Conservation (phyloP, 148 eudicot genomes). For the Rhododendron ovatum region DNA sequence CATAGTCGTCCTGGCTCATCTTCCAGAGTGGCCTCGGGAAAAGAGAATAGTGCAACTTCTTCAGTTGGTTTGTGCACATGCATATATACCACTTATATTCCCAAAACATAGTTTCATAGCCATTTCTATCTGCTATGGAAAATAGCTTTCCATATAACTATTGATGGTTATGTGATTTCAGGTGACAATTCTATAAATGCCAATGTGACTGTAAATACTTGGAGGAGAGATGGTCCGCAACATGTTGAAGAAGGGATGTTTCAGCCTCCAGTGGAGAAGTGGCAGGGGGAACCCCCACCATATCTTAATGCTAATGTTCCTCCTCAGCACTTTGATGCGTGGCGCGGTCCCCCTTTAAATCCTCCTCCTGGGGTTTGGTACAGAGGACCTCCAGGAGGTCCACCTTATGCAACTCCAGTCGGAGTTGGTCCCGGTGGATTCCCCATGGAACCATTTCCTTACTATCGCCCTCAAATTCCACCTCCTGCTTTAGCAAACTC, state of each 20-base stretch:
- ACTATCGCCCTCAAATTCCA: constrained; percentile 66
- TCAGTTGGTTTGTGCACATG: constrained; percentile 39
- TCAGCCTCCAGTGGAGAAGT: constrained; percentile 59
- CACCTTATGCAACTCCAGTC: constrained; percentile 63
- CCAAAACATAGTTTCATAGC: not conserved
- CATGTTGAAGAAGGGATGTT: constrained; percentile 40
- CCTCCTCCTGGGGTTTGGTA: constrained; percentile 73
- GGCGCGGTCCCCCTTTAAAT: constrained; percentile 84
- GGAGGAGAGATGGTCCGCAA: constrained; percentile 57
- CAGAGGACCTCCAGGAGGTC: constrained; percentile 79
- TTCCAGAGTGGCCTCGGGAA: constrained; percentile 30
- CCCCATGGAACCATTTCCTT: constrained; percentile 82
- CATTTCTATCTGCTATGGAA: not conserved
- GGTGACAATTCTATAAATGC: constrained; percentile 31
- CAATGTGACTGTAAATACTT: constrained; percentile 33
- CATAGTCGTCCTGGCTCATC: constrained; percentile 58
- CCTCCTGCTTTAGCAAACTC: constrained; percentile 58
- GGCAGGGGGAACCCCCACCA: constrained; percentile 71
- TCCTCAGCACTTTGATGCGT: constrained; percentile 72
- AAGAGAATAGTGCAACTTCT: constrained; percentile 33
- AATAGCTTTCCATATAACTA: not conserved
- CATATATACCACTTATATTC: not conserved
- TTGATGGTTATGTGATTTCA: constrained; percentile 16
- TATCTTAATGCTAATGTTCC: constrained; percentile 54
- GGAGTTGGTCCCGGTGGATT: constrained; percentile 64